A percentile compares a stretch with the other conserved stretches of the same genome.
These are phyloP conservation scores for Candida silvicultrix DNA, from an alignment of 805 yeast species.

Conservation along the genomic window DNA sequence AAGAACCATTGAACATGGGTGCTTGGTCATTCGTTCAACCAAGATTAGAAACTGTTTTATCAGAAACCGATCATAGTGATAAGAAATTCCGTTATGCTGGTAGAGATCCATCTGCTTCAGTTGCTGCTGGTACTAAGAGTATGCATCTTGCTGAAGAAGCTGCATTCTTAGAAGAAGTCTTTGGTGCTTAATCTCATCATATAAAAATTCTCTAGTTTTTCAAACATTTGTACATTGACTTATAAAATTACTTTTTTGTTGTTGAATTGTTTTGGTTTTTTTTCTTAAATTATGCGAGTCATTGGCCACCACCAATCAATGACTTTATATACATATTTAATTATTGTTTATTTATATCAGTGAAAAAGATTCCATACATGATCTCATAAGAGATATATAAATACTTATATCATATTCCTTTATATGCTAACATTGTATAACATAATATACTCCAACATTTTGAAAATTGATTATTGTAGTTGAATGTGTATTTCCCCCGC, in stretches of 20 bases:
- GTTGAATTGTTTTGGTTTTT: neutral
- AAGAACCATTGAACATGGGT: constrained; percentile 98
- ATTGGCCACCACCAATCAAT: too few relatives aligned
- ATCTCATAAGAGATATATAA: neutral
- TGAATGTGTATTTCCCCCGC: too few relatives aligned
- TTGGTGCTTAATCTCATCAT: constrained; percentile 23
- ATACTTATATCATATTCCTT: neutral
- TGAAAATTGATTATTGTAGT: too few relatives aligned
- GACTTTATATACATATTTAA: neutral
- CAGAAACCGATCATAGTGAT: constrained; percentile 65
- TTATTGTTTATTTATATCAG: neutral
- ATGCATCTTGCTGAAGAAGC: constrained; percentile 87
- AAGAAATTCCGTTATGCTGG: constrained; percentile 78
- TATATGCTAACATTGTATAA: constrained; percentile 7
- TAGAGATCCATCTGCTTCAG: constrained; percentile 96
- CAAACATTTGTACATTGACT: neutral
- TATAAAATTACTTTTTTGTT: neutral
- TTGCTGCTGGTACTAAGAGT: constrained; percentile 94
- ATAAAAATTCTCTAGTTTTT: neutral
- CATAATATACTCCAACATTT: neutral
- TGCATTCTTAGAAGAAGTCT: constrained; percentile 75
- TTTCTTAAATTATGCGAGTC: neutral
- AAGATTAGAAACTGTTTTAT: constrained; percentile 71
- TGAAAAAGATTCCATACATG: neutral
- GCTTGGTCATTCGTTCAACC: constrained; percentile 76